Base-by-base conservation (phyloP, 805 yeast species). In the Sugiyamaella mastotermitis region DNA sequence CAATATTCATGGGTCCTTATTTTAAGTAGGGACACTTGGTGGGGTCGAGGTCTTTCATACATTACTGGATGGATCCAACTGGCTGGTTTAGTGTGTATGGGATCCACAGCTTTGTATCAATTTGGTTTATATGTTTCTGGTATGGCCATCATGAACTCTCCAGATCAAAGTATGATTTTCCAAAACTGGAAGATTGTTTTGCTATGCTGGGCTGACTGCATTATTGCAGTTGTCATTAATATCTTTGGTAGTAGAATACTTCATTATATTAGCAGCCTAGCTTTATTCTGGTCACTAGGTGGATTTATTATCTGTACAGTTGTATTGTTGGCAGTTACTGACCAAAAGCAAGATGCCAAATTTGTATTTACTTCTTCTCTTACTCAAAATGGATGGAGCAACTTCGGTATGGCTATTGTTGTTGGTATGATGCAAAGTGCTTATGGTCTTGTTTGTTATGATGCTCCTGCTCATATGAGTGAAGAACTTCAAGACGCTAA, bases 1-100 rank as follows among this genome's bases (percentile, higher is more conserved):
- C 71, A 80, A 11, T 83, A 82, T 35, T 78, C 78, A 43, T 83
- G 85, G 42, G 79, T 78, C 1, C 68, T 76, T n/a, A 46, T 51
- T 33, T 39, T 56, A 22, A 49, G 51, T 5, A n/a, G 24, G 20
- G 37, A 33, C 11, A 47, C 40, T 3, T 31, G 29, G 24, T 47
- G 46, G 43, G 47, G 49, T 6, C 26, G 39, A 24, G 45, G 38
- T 10, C 33, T 39, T 8, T 44, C 48, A 9, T 46, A 36, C 21
- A 30, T 34, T 14, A 44, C 48, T 8, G 50, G 48, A 2, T 50
- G 51, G 47, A 48, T 47, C 38, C 53, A 49, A 38, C 47, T 51
- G 22, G 52, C 50, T 4, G 55, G 52, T 26, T 39, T 47, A 33
- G 43, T 49, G 8, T 49, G 50, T 38, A 47, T 52, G 56, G 53